Percentiles rank a stretch among this genome's conserved stretches.
Evolutionary conservation across 2,329 filamentous ascomycete species (phyloP).

Genomic region (Epichloe baconii): DNA sequence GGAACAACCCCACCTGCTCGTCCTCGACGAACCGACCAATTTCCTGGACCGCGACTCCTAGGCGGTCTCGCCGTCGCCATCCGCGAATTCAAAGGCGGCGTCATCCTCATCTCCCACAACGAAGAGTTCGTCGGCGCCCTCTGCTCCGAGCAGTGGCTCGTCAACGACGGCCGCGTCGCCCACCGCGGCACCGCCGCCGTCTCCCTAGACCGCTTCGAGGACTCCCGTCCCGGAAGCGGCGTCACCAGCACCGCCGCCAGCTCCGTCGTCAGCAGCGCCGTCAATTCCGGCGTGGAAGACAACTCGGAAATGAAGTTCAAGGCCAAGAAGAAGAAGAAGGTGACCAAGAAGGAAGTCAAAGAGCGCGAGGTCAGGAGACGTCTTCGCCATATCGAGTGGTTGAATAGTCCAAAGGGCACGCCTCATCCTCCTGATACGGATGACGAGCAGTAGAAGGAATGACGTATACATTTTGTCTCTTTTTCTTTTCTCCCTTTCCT

Average conservation of each 20-base stretch:
- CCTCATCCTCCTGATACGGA: conserved; percentile 66
- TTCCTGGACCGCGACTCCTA: conserved; percentile 97
- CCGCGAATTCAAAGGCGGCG: conserved; percentile 93
- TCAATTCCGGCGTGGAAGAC: conserved; percentile 55
- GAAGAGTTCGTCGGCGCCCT: conserved; percentile 96
- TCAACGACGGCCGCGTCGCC: conserved; percentile 75
- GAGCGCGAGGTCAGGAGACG: conserved; percentile 79
- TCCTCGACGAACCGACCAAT: conserved; percentile 97
- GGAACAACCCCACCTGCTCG: conserved; percentile 96
- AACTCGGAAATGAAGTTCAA: conserved; percentile 73
- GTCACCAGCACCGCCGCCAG: conserved; percentile 43
- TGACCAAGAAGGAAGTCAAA: conserved; percentile 93
- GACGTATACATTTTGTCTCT: not conserved
- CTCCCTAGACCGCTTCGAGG: conserved; percentile 74
- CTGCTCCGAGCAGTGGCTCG: conserved; percentile 92
- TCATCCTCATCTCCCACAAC: conserved; percentile 99
- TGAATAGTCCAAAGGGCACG: conserved; percentile 76
- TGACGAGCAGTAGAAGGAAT: conserved; percentile 42
- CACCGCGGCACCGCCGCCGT: conserved; percentile 69
- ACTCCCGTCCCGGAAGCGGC: conserved; percentile 50
- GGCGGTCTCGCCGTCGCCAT: conserved; percentile 96
- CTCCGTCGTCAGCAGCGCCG: conserved; percentile 45
- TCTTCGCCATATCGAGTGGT: conserved; percentile 73
- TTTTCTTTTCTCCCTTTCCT: not conserved
- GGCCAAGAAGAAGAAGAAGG: conserved; percentile 92